phyloP scores from a whole-genome alignment of 1,284 basidiomycete genomes.

The Schizophyllum amplum region DNA sequence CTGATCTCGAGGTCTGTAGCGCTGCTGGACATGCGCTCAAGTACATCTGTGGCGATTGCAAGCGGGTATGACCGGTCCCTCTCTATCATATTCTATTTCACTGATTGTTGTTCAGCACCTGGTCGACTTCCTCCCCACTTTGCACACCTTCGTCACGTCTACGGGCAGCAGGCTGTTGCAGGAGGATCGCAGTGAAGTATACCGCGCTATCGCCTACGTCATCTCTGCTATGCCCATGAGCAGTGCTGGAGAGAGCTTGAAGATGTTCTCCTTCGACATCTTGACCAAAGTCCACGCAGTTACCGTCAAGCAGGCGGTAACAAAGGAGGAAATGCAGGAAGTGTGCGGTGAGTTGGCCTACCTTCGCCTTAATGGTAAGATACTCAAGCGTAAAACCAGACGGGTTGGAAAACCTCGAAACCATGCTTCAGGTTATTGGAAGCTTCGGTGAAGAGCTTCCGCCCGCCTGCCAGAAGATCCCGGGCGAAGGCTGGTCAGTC shows the following conservation, averaged over 20 bases:
- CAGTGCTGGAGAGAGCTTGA: conserved; percentile 76
- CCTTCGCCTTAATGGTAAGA: conserved; percentile 4
- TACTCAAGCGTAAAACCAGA: conserved; percentile 32
- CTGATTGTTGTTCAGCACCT: conserved; percentile 54
- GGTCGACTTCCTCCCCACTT: conserved; percentile 84
- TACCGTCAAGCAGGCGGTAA: conserved; percentile 40
- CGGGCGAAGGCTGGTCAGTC: conserved; percentile 76
- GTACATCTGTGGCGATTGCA: conserved; percentile 96
- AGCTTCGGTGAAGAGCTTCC: conserved; percentile 81
- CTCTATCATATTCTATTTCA: conserved; percentile 4
- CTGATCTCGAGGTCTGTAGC: conserved; percentile 77
- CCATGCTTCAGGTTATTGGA: conserved; percentile 76
- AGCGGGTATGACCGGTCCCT: conserved; percentile 42
- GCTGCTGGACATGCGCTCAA: conserved; percentile 96
- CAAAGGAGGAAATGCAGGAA: conserved; percentile 55
- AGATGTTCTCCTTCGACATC: conserved; percentile 77
- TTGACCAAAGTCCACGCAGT: conserved; percentile 62
- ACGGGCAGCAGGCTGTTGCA: conserved; percentile 74
- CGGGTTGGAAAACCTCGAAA: conserved; percentile 83
- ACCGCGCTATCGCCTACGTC: conserved; percentile 93
- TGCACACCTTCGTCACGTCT: conserved; percentile 82
- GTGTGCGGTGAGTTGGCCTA: conserved; percentile 48
- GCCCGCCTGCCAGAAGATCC: conserved; percentile 69
- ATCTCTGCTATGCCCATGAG: conserved; percentile 89
- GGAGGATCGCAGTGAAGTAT: conserved; percentile 87